phyloP scores from a whole-genome alignment of 768 basidiomycete species.

The Boletellus ananas region DNA sequence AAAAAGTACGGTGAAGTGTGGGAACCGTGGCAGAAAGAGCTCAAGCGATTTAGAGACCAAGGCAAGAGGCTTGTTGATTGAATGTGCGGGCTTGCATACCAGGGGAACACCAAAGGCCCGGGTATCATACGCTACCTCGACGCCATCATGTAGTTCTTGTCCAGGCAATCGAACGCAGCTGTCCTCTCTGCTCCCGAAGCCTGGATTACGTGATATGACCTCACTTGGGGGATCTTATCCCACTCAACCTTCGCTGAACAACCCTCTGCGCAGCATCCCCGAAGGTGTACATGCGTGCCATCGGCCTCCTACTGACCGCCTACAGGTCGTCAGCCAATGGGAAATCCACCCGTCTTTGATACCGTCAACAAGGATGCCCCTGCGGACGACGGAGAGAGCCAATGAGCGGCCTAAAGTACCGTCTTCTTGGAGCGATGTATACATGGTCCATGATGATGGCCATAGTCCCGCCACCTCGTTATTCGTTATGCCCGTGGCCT shows the following conservation, averaged over 20 bases:
- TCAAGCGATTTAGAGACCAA: conserved; percentile 69
- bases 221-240: conserved; percentile 6
- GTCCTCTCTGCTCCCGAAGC: no score
- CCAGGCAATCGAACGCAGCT: no score
- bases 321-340: conserved; percentile 13
- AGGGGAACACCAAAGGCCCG: background rate
- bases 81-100: conserved; percentile 2
- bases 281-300: conserved; percentile 5
- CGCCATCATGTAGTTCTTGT: background rate
- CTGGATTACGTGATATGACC: conserved; percentile 15
- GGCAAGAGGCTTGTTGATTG: conserved; percentile 54
- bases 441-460: no score
- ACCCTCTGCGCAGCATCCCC: no score
- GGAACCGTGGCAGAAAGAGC: conserved; percentile 83
- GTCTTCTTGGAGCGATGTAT: conserved; percentile 33
- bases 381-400: conserved; percentile 14
- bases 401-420: conserved; percentile 16
- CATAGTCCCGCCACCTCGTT: no score
- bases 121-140: background rate
- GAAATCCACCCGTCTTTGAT: conserved; percentile 22
- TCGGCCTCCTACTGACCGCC: background rate
- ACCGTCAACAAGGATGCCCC: conserved; percentile 31
- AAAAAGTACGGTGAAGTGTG: conserved; percentile 83
- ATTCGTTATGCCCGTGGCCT: no score
- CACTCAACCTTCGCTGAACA: no score